phyloP scores from a whole-genome alignment of 805 yeast species.

The Metschnikowia kunwiensis region DNA sequence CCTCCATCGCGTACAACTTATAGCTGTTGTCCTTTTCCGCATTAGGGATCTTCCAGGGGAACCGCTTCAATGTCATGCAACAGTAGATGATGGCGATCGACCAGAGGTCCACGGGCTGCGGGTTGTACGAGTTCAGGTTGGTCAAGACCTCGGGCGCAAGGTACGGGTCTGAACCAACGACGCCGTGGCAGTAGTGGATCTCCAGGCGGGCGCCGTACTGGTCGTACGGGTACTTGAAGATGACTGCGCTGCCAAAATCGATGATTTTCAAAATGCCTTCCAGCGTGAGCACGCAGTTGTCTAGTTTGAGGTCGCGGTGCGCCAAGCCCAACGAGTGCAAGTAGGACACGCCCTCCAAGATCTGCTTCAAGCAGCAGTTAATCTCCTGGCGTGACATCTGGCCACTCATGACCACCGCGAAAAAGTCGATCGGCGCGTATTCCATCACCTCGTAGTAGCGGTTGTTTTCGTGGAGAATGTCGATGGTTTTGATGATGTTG shows the following conservation, averaged over 20 bases:
- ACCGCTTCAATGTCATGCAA: conserved; percentile 80
- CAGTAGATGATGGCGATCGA: conserved; percentile 81
- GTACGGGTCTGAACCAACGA: conserved; percentile 85
- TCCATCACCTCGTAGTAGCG: conserved; percentile 92
- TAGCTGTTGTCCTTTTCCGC: conserved; percentile 60
- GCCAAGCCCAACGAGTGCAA: conserved; percentile 77
- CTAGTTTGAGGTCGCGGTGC: conserved; percentile 78
- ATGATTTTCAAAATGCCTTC: conserved; percentile 75
- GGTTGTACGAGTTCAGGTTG: conserved; percentile 58
- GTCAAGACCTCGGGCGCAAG: conserved; percentile 76
- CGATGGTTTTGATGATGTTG: conserved; percentile 74
- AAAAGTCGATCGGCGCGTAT: conserved; percentile 82
- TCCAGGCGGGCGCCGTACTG: conserved; percentile 47
- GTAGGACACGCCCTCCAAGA: conserved; percentile 67
- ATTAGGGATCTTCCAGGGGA: conserved; percentile 85
- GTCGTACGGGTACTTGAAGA: conserved; percentile 72
- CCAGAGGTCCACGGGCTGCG: conserved; percentile 80
- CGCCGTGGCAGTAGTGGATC: conserved; percentile 49
- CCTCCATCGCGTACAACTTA: conserved; percentile 58
- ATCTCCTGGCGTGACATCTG: conserved; percentile 78
- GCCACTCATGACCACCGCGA: conserved; percentile 85
- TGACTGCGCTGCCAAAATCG: conserved; percentile 83
- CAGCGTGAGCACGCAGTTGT: conserved; percentile 74
- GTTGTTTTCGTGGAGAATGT: conserved; percentile 65
- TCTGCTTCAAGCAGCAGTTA: conserved; percentile 76